Percentiles rank a stretch among this genome's conserved stretches.
Conservation (phyloP, 2,329 filamentous ascomycete species). For the Aspergillus nomiae region DNA sequence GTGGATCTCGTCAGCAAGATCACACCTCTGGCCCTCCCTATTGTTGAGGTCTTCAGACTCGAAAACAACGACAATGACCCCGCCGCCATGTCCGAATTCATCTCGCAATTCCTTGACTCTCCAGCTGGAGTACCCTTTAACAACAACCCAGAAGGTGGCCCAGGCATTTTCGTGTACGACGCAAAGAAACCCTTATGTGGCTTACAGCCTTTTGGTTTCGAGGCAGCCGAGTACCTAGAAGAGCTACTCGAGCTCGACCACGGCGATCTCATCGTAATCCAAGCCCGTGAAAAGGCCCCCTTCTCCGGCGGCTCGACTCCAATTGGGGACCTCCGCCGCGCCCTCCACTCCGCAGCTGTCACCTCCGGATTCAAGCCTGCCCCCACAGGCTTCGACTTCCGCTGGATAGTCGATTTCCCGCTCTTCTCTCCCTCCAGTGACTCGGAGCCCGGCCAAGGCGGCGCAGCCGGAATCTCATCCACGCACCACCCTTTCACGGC, state of each 20-base stretch:
- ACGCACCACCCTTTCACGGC: slow-evolving; percentile 98
- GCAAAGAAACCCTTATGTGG: slow-evolving; percentile 72
- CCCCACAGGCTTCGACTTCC: slow-evolving; percentile 63
- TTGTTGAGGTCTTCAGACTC: slow-evolving; percentile 75
- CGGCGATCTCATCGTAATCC: slow-evolving; percentile 79
- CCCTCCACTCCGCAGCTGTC: slow-evolving; percentile 70
- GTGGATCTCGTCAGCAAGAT: slow-evolving; percentile 73
- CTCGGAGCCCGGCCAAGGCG: slow-evolving; percentile 76
- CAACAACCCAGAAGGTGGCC: slow-evolving; percentile 73
- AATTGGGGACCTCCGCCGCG: slow-evolving; percentile 71
- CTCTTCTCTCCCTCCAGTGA: slow-evolving; percentile 77
- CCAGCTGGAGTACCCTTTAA: slow-evolving; percentile 60
- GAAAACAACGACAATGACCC: slow-evolving; percentile 49
- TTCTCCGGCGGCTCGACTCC: slow-evolving; percentile 72
- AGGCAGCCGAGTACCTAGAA: slow-evolving; percentile 63
- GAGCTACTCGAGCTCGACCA: slow-evolving; percentile 58
- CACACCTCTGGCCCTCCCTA: slow-evolving; percentile 65
- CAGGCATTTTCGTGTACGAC: slow-evolving; percentile 77
- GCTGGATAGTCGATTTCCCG: slow-evolving; percentile 90
- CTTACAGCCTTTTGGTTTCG: slow-evolving; percentile 75
- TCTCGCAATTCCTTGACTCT: slow-evolving; percentile 71
- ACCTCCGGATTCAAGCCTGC: slow-evolving; percentile 59
- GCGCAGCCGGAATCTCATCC: slow-evolving; percentile 74
- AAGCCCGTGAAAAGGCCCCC: slow-evolving; percentile 69
- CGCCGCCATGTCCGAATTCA: slow-evolving; percentile 60